phyloP scores from a whole-genome alignment of 805 yeast genomes.

The Isabelozyma gotoi region DNA sequence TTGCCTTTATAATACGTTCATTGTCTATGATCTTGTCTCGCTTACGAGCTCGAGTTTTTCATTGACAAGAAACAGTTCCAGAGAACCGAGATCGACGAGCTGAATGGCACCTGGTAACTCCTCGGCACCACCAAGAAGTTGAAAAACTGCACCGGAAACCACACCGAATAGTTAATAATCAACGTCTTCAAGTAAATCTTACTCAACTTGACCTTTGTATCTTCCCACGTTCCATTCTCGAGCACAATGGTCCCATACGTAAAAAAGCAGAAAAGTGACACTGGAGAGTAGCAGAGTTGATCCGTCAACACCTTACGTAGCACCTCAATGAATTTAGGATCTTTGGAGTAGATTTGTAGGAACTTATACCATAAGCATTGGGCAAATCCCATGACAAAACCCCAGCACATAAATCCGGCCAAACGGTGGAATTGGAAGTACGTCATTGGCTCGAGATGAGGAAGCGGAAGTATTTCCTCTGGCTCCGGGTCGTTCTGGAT shows the following conservation, averaged over 20 bases:
- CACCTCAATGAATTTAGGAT: conserved; percentile 82
- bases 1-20: too few relatives aligned
- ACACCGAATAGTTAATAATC: conserved; percentile 67
- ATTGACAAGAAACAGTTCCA: conserved; percentile 94
- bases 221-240: conserved; percentile 69
- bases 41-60: conserved; percentile 45
- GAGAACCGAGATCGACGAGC: conserved; percentile 79
- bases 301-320: conserved; percentile 86
- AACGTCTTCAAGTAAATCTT: conserved; percentile 67
- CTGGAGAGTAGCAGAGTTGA: conserved; percentile 86
- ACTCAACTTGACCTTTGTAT: conserved; percentile 61
- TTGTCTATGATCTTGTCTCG: too few relatives aligned
- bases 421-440: conserved; percentile 68
- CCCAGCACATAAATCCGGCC: conserved; percentile 84
- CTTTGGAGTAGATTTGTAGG: conserved; percentile 76
- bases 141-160: conserved; percentile 81
- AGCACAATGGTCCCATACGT: conserved; percentile 79
- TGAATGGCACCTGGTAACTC: conserved; percentile 84
- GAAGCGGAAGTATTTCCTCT: not conserved
- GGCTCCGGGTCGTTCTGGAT: conserved; percentile 21
- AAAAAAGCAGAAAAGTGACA: conserved; percentile 77
- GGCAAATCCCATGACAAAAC: conserved; percentile 74
- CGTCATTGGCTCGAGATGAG: conserved; percentile 24
- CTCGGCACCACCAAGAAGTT: conserved; percentile 71
- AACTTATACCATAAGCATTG: conserved; percentile 90